A percentile compares a stretch with the other conserved stretches of the same genome.
Conservation (phyloP, 257 asterid genomes). For the Solanum pinnatisectum region DNA sequence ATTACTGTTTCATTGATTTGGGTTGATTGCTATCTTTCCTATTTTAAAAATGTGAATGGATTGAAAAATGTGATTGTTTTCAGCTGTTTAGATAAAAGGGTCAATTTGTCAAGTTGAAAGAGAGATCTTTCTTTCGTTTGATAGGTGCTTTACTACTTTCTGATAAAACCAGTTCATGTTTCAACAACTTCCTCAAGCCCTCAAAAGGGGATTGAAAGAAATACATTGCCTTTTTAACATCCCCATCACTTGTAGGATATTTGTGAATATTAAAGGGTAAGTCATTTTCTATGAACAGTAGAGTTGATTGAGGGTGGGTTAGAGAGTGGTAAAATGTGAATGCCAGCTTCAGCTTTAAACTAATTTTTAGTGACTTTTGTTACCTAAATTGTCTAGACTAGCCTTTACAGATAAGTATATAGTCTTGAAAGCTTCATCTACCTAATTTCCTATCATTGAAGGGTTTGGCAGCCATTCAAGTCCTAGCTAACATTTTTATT, state of each 20-base stretch:
- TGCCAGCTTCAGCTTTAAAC: neutral
- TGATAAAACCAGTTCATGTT: slow-evolving; percentile 10
- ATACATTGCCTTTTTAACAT: slow-evolving; percentile 17
- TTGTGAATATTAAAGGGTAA: slow-evolving; percentile 14
- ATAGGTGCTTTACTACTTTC: slow-evolving; percentile 14
- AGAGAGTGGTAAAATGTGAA: neutral
- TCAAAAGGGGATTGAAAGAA: slow-evolving; percentile 14
- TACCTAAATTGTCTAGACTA: neutral
- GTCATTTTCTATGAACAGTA: slow-evolving; percentile 27
- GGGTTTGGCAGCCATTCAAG: neutral
- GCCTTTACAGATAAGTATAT: neutral
- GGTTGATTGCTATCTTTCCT: slow-evolving; percentile 13
- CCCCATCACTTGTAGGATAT: slow-evolving; percentile 31
- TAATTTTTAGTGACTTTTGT: neutral
- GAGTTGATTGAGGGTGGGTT: neutral
- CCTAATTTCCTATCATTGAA: neutral
- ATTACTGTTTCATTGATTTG: slow-evolving; percentile 9
- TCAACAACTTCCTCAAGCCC: slow-evolving; percentile 19
- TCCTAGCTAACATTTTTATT: neutral
- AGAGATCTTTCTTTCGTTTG: neutral
- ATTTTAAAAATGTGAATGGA: neutral
- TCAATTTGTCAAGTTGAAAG: slow-evolving; percentile 26
- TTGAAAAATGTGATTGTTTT: slow-evolving; percentile 12
- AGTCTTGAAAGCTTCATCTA: neutral
- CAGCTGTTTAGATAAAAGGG: slow-evolving; percentile 11